A percentile compares a stretch with the other conserved stretches of the same genome.
These are phyloP conservation scores for Alternaria sp. DNA, from an alignment of 2,329 filamentous ascomycete genomes.

Conservation along the genomic window DNA sequence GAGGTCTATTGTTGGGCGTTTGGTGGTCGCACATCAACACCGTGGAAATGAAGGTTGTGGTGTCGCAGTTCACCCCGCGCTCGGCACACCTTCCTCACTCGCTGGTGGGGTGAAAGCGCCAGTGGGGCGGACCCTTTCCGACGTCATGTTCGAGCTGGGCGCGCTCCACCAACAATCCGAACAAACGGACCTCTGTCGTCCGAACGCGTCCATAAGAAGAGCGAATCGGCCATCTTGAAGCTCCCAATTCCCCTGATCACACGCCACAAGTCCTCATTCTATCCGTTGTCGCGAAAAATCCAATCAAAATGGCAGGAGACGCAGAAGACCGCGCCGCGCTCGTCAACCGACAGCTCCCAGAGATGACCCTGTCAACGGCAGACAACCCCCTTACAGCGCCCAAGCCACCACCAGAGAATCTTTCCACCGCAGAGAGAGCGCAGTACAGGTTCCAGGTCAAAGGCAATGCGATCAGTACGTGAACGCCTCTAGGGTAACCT, in stretches of 20 bases:
- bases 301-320: conserved; percentile 40
- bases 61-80: not conserved
- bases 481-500: conserved; percentile 20
- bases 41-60: not conserved
- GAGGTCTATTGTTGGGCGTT: not conserved
- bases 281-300: not conserved
- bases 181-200: conserved; percentile 21
- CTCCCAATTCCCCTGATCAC: not conserved
- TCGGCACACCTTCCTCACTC: conserved; percentile 6
- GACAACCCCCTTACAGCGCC: conserved; percentile 54
- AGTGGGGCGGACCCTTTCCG: conserved; percentile 14
- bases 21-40: not conserved
- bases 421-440: conserved; percentile 53
- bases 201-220: conserved; percentile 6
- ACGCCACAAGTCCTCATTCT: not conserved
- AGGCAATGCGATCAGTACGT: conserved; percentile 61
- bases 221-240: too few species aligned
- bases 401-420: conserved; percentile 50
- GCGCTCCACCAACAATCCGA: conserved; percentile 10
- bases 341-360: conserved; percentile 53
- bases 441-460: conserved; percentile 58
- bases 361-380: conserved; percentile 58
- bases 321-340: conserved; percentile 53
- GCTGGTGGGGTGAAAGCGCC: not conserved
- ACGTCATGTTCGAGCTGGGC: conserved; percentile 18